Conservation (phyloP, 1,284 basidiomycete genomes). For the Cutaneotrichosporon cavernicola region DNA sequence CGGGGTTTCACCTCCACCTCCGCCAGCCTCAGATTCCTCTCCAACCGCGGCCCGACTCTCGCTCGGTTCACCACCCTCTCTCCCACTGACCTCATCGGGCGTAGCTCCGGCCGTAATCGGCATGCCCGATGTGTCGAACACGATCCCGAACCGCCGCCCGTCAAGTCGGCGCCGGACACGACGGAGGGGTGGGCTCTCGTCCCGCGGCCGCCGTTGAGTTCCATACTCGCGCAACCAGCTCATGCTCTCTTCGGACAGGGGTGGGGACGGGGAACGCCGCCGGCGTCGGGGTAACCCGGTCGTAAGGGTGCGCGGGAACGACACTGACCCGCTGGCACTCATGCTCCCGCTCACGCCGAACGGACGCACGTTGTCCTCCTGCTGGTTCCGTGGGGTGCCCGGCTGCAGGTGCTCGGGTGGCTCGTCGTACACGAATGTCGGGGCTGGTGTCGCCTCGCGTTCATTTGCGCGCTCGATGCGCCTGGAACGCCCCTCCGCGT, state of each 20-base stretch:
- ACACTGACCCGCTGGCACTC: neutral
- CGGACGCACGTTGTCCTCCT: neutral
- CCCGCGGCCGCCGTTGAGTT: neutral
- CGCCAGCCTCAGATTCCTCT: neutral
- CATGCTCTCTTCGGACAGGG: neutral
- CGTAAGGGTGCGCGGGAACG: neutral
- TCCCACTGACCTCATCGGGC: neutral
- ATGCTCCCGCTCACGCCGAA: slow-evolving; percentile 1
- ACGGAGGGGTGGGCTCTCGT: neutral
- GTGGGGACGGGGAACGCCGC: neutral
- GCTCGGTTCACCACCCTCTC: neutral
- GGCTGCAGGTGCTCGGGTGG: neutral
- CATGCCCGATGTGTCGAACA: neutral
- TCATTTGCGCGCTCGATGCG: neutral
- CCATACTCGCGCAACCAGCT: neutral
- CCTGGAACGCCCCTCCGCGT: neutral
- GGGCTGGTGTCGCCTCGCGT: slow-evolving; percentile 5
- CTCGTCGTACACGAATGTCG: slow-evolving; percentile 7
- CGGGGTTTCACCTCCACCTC: neutral
- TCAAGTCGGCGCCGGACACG: neutral
- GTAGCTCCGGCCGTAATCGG: neutral
- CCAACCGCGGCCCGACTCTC: neutral
- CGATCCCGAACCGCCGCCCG: neutral
- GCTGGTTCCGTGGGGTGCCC: neutral
- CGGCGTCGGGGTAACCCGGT: neutral